Base-by-base conservation (phyloP, 2,329 filamentous ascomycete species). In the Pochonia chlamydosporia region DNA sequence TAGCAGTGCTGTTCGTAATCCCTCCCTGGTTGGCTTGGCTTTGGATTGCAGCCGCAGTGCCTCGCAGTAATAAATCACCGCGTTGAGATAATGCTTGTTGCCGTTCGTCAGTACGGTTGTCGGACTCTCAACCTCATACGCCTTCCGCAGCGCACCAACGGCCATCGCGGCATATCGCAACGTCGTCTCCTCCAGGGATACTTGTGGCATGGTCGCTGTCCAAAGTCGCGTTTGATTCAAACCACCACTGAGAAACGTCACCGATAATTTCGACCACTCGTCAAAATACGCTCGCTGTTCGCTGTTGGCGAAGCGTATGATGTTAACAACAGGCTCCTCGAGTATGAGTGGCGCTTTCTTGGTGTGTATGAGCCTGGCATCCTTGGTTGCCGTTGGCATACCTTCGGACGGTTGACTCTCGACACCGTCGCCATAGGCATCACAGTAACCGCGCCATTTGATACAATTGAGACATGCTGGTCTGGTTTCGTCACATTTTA, bases 401-500 rank as follows among this genome's bases (percentile, higher is more conserved):
- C 4, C 18, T 7, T 13, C 14, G 3, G 40, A 46, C 18, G 55
- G 45, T 21, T 44, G 49, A 25, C 52, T 41, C 9, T 40, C 31
- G 14, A 40, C 11, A 2, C 44, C 41, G 25, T 61, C 61, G 7
- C 49, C 45, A 39, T 68, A 70, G 10, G 63, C 59, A 24, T 66
- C 62, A 41, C 68, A 69, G 44, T 66, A 63, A n/a, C 67, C 67
- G 43, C 61, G 58, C 62, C 66, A 70, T 54, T 66, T 69, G 47
- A 70, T 56, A 47, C 68, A 71, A 41, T 69, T 71, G 28, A 65
- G 58, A 49, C 68, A 71, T 5, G 65, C 61, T 16, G 68, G 68
- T 31, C 65, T 64, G 21, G 65, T 65, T 53, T 71, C 68, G 42
- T 71, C 68, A 47, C 68, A 71, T 54, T 71, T 71, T 31, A 71